These are phyloP conservation scores for Zygnema cylindricum DNA, from an alignment of 139 green algal species.

Conservation along the genomic window DNA sequence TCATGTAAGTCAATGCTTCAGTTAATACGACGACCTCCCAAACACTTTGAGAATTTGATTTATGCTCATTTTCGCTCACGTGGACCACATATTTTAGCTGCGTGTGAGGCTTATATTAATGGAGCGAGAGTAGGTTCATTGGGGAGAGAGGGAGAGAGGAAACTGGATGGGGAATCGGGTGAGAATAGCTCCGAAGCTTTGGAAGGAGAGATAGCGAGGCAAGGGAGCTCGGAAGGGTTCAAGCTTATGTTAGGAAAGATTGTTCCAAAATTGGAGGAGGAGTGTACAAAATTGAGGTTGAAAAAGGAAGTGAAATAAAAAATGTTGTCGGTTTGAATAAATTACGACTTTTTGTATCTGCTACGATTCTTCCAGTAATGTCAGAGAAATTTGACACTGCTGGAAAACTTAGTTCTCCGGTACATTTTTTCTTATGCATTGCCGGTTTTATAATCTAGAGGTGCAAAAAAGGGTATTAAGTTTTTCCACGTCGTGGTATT, in stretches of 20 bases:
- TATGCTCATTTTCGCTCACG: constrained; percentile 9
- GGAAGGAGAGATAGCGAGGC: not conserved
- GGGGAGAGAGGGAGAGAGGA: not conserved
- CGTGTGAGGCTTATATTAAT: not conserved
- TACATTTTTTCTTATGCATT: not conserved
- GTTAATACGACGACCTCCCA: constrained; percentile 59
- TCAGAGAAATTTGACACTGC: not conserved
- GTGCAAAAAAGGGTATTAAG: not conserved
- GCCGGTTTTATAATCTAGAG: not conserved
- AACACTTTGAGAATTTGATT: not conserved
- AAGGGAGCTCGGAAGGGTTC: constrained; percentile 36
- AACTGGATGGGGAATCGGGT: constrained; percentile 1
- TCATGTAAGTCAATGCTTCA: constrained; percentile 61
- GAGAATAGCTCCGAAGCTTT: not conserved
- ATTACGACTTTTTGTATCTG: not conserved
- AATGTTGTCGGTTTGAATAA: not conserved
- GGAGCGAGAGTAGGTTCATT: not conserved
- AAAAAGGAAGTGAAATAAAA: not conserved
- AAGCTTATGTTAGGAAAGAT: constrained; percentile 52
- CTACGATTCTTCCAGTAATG: constrained; percentile 4
- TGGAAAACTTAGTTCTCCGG: not conserved
- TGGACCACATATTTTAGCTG: not conserved
- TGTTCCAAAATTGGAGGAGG: not conserved
- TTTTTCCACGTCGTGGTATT: too few species aligned
- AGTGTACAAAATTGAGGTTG: constrained; percentile 7